Base-by-base conservation (phyloP, 2,329 filamentous ascomycete species). In the Amauroascus verrucosus region DNA sequence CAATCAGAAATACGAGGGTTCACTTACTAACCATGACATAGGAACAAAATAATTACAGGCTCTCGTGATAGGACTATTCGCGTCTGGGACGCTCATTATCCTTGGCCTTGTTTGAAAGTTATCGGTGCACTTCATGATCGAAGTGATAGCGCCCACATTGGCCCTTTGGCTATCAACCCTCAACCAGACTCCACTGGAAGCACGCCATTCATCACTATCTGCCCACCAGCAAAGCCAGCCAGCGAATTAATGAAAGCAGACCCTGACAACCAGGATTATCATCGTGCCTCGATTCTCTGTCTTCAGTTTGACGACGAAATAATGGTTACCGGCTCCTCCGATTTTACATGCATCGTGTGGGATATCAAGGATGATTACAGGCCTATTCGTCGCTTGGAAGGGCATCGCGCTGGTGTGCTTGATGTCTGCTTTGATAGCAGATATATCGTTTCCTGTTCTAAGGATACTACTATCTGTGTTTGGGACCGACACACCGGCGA, bases 391-490 rank as follows among this genome's bases (percentile, higher is more conserved):
- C 85, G 88, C 30, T 82, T 98, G 13, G 73, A 75, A 32, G 82
- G 85, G 58, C 93, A 98, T 72, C 81, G 80, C 5, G 88, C 88
- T 3, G 91, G 93, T 49, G 90, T 98, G 37, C 79, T 98, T 13
- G 93, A 98, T 66, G 83, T 98, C 8, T 91, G 88, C 59, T 91
- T 98, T 59, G 89, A 98, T 66, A 81, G 88, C 59, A 84, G 85
- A 62, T 85, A 95, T 70, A 96, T 98, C 63, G 85, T 97, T 48
- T 96, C 91, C 4, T 98, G 93, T 75, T 95, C 88, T 67, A 98
- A 98, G 71, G 93, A 98, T 70, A 83, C 85, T 38, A 90, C 80
- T 58, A 95, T 98, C 65, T 94, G 90, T 65, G 83, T 98, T 22
- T 97, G 91, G 91, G 87, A 95, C 64, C 86, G 93, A 44, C 73